phyloP scores from a whole-genome alignment of 768 basidiomycete species.

The Auricularia auricula-judae region DNA sequence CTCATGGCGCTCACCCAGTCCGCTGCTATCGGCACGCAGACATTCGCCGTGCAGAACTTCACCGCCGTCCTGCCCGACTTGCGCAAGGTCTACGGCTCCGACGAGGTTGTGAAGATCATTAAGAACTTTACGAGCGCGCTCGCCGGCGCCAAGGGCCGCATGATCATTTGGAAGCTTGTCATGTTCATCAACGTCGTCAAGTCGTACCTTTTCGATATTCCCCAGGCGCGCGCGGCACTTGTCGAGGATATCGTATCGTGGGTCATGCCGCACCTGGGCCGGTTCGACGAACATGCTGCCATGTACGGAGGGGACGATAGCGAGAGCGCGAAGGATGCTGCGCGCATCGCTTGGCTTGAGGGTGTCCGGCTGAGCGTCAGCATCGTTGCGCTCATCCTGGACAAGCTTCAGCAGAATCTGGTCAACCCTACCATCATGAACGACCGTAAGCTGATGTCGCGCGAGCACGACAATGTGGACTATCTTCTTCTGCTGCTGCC shows the following conservation, averaged over 20 bases:
- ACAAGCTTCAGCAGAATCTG: constrained; percentile 75
- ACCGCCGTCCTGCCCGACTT: constrained; percentile 85
- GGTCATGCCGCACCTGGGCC: constrained; percentile 92
- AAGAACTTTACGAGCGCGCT: constrained; percentile 75
- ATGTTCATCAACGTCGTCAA: constrained; percentile 90
- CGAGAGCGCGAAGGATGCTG: constrained; percentile 54
- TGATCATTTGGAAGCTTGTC: constrained; percentile 86
- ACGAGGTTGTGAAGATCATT: constrained; percentile 79
- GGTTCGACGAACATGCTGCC: constrained; percentile 72
- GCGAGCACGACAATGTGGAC: constrained; percentile 91
- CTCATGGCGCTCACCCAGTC: constrained; percentile 81
- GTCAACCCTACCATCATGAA: constrained; percentile 52
- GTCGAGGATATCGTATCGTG: constrained; percentile 84
- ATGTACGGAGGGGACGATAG: constrained; percentile 48
- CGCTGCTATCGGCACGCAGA: constrained; percentile 93
- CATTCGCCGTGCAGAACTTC: constrained; percentile 87
- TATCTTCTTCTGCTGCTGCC: constrained; percentile 73
- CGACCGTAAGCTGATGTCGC: constrained; percentile 50
- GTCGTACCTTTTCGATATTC: constrained; percentile 75
- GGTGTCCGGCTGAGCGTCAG: constrained; percentile 82
- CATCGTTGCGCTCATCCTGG: constrained; percentile 79
- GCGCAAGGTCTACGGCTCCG: constrained; percentile 62
- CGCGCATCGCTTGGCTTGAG: constrained; percentile 84
- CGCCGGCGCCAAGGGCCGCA: constrained; percentile 67
- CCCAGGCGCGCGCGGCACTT: constrained; percentile 64